These are phyloP conservation scores for Aspergillus wentii DNA, from an alignment of 495 filamentous ascomycete species.

Conservation along the genomic window DNA sequence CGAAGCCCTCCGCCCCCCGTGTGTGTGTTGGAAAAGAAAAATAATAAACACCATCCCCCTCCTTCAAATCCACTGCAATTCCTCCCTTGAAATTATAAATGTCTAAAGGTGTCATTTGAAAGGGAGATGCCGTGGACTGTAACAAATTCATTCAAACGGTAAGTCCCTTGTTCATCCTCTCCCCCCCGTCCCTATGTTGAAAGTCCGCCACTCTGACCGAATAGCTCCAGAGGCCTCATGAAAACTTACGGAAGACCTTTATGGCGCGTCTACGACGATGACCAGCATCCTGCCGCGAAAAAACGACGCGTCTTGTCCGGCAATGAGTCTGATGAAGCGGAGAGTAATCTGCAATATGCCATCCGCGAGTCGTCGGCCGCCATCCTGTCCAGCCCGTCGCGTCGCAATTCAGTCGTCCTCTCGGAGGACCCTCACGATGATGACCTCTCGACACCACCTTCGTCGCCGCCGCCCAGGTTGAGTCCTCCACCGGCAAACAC, in stretches of 20 bases:
- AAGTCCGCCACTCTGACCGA: too few species aligned
- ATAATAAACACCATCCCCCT: too few species aligned
- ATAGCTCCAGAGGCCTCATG: slow-evolving; percentile 45
- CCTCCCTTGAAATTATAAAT: slow-evolving; percentile 1
- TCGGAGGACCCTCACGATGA: slow-evolving; percentile 45
- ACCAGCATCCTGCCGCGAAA: slow-evolving; percentile 35
- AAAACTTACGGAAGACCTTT: slow-evolving; percentile 48
- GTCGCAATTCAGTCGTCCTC: slow-evolving; percentile 40
- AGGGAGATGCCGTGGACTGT: slow-evolving; percentile 52
- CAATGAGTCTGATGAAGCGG: slow-evolving; percentile 42
- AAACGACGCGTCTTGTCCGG: slow-evolving; percentile 41
- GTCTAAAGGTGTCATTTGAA: slow-evolving; percentile 12
- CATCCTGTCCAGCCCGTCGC: slow-evolving; percentile 45
- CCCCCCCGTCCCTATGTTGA: too few species aligned
- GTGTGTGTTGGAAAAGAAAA: too few species aligned
- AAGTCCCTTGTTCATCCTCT: slow-evolving; percentile 7
- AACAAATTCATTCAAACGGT: slow-evolving; percentile 56
- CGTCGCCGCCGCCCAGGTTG: slow-evolving; percentile 52
- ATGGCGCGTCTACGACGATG: slow-evolving; percentile 47
- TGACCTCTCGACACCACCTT: slow-evolving; percentile 46
- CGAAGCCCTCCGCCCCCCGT: too few species aligned
- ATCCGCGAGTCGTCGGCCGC: slow-evolving; percentile 47
- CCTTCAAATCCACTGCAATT: not conserved
- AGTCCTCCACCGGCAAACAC: slow-evolving; percentile 50
- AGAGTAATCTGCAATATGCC: slow-evolving; percentile 42